phyloP scores from a whole-genome alignment of 2,329 filamentous ascomycete genomes.

The Xylaria sp. region DNA sequence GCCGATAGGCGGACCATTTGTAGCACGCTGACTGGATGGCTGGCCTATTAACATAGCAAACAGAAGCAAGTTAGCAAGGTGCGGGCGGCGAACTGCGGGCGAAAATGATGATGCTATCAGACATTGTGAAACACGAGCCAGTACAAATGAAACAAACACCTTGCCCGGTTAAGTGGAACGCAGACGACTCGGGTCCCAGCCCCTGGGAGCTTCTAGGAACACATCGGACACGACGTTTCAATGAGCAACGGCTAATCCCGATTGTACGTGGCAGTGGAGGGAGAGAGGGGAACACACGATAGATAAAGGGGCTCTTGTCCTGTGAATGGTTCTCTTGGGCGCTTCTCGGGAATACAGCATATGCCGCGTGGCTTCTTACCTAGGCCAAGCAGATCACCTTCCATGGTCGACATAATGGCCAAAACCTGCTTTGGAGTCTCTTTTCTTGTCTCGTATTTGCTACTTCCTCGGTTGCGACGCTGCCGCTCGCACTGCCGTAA shows the following conservation, averaged over 20 bases:
- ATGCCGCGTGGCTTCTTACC: slow-evolving; percentile 36
- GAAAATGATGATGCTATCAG: slow-evolving; percentile 56
- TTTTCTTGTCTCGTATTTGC: slow-evolving; percentile 31
- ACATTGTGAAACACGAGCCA: slow-evolving; percentile 60
- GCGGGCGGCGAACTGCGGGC: slow-evolving; percentile 52
- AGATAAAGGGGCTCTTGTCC: slow-evolving; percentile 25
- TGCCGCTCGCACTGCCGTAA: slow-evolving; percentile 32
- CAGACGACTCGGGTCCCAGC: slow-evolving; percentile 29
- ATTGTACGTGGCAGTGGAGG: slow-evolving; percentile 12
- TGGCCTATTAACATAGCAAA: slow-evolving; percentile 52
- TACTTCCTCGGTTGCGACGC: slow-evolving; percentile 28
- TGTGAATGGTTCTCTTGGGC: slow-evolving; percentile 9
- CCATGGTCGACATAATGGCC: slow-evolving; percentile 35
- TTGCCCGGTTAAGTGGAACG: slow-evolving; percentile 54
- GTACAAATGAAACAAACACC: slow-evolving; percentile 57
- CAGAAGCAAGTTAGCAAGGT: slow-evolving; percentile 45
- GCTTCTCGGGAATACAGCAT: slow-evolving; percentile 10
- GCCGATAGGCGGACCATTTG: slow-evolving; percentile 53
- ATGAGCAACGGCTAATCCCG: slow-evolving; percentile 13
- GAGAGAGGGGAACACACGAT: slow-evolving; percentile 9
- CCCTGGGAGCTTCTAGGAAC: slow-evolving; percentile 2
- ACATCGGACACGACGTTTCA: slow-evolving; percentile 17
- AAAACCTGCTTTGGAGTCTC: slow-evolving; percentile 33
- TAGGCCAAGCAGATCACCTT: slow-evolving; percentile 41
- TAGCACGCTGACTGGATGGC: slow-evolving; percentile 52